phyloP scores from a whole-genome alignment of 2,329 filamentous ascomycete genomes.

The Esteya vermicola region DNA sequence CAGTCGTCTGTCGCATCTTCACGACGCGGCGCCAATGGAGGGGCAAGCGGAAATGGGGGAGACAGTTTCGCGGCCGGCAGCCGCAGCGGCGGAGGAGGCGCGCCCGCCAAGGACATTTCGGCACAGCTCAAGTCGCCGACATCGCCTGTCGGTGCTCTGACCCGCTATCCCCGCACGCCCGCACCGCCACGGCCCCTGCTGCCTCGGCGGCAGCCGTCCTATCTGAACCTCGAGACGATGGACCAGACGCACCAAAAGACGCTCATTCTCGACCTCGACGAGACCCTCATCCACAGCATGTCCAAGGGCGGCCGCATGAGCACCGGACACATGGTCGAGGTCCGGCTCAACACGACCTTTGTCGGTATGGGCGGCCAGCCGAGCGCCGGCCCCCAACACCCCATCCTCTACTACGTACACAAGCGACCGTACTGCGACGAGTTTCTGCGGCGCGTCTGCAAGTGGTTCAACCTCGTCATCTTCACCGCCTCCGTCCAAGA shows the following conservation, averaged over 20 bases:
- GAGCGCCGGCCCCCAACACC: slow-evolving; percentile 70
- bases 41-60: slow-evolving; percentile 9
- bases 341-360: slow-evolving; percentile 64
- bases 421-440: slow-evolving; percentile 96
- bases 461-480: slow-evolving; percentile 95
- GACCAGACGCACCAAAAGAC: slow-evolving; percentile 65
- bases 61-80: slow-evolving; percentile 15
- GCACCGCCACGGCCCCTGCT: slow-evolving; percentile 82
- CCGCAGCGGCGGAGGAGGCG: slow-evolving; percentile 17
- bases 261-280: slow-evolving; percentile 85
- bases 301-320: slow-evolving; percentile 93
- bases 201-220: slow-evolving; percentile 78
- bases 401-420: slow-evolving; percentile 96
- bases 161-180: slow-evolving; percentile 80
- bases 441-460: slow-evolving; percentile 81
- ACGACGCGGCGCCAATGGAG: slow-evolving; percentile 11
- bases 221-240: slow-evolving; percentile 46
- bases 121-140: slow-evolving; percentile 88
- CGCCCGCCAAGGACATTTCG: slow-evolving; percentile 39
- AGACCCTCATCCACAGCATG: slow-evolving; percentile 96
- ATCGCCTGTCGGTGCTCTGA: slow-evolving; percentile 63
- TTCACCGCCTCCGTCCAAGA: slow-evolving; percentile 98
- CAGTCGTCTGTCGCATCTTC: slow-evolving; percentile 20
- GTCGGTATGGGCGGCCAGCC: slow-evolving; percentile 53
- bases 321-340: slow-evolving; percentile 97